Evolutionary conservation across 768 basidiomycete species (phyloP).

Genomic region (Suillus americanus): DNA sequence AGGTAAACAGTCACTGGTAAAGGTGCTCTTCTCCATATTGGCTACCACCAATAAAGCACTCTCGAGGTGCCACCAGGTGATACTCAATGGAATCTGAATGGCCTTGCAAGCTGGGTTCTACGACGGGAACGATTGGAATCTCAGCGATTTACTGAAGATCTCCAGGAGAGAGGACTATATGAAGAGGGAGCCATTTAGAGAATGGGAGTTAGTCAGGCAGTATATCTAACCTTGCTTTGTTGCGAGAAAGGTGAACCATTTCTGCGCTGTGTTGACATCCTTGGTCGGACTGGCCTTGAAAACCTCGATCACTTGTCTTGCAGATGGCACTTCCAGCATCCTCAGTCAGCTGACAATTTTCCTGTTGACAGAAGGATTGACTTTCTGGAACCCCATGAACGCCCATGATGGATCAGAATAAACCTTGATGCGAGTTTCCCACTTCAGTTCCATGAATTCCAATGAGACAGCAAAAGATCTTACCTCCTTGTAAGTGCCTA

Average conservation of each 20-base stretch:
- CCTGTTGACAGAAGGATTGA: slow-evolving; percentile 46
- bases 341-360: slow-evolving; percentile 59
- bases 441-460: background rate
- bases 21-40: slow-evolving; percentile 44
- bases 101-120: slow-evolving; percentile 14
- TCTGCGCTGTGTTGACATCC: slow-evolving; percentile 45
- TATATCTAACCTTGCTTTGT: slow-evolving; percentile 45
- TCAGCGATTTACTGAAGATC: slow-evolving; percentile 56
- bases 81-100: background rate
- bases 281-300: slow-evolving; percentile 54
- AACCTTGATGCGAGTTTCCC: slow-evolving; percentile 42
- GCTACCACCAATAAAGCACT: slow-evolving; percentile 56
- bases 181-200: background rate
- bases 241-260: slow-evolving; percentile 66
- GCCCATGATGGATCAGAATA: slow-evolving; percentile 65
- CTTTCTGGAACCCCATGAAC: slow-evolving; percentile 65
- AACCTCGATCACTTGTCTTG: slow-evolving; percentile 50
- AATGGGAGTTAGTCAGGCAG: background rate
- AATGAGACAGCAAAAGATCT: slow-evolving; percentile 13
- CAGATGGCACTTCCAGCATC: slow-evolving; percentile 63
- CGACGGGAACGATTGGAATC: slow-evolving; percentile 66
- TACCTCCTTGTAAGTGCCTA: slow-evolving; percentile 70
- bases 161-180: slow-evolving; percentile 50
- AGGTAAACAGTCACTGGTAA: slow-evolving; percentile 75
- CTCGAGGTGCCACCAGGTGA: slow-evolving; percentile 50